These are phyloP conservation scores for Neophaeococcomyces aloes DNA, from an alignment of 2,329 filamentous ascomycete species.

Conservation along the genomic window DNA sequence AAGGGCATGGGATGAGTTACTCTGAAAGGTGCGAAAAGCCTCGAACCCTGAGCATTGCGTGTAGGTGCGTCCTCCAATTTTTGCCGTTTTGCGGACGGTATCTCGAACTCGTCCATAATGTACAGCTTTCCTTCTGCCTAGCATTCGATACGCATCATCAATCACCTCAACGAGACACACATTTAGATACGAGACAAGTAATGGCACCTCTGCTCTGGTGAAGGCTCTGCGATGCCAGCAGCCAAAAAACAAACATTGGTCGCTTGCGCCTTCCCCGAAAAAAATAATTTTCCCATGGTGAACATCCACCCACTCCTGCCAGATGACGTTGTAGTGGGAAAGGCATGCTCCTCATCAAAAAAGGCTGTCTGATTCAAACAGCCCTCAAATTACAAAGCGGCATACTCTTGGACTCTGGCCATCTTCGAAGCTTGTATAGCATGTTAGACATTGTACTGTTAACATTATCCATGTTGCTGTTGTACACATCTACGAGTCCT, in stretches of 20 bases:
- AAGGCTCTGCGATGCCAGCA: neutral
- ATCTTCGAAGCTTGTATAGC: too few species aligned
- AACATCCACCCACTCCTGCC: neutral
- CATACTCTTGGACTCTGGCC: too few species aligned
- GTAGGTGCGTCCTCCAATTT: conserved; percentile 43
- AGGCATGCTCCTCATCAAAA: neutral
- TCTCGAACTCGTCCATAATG: conserved; percentile 39
- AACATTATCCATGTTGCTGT: too few species aligned
- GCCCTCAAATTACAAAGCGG: too few species aligned
- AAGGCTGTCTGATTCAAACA: neutral
- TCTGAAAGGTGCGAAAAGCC: conserved; percentile 86
- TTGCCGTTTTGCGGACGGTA: conserved; percentile 65
- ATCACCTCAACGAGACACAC: neutral
- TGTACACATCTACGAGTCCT: too few species aligned
- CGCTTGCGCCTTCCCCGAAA: conserved; percentile 5
- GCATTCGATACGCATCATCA: neutral
- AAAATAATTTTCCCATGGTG: neutral
- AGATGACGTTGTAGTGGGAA: neutral
- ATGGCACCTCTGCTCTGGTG: too few species aligned
- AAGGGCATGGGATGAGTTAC: conserved; percentile 38
- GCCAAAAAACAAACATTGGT: conserved; percentile 4
- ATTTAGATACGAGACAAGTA: neutral
- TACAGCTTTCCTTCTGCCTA: too few species aligned
- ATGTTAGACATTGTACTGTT: too few species aligned
- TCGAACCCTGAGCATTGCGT: conserved; percentile 48